Percentiles rank a stretch among this genome's conserved stretches.
Evolutionary conservation across 148 eudicot species (phyloP).

Genomic region (Rhododendron simsii): DNA sequence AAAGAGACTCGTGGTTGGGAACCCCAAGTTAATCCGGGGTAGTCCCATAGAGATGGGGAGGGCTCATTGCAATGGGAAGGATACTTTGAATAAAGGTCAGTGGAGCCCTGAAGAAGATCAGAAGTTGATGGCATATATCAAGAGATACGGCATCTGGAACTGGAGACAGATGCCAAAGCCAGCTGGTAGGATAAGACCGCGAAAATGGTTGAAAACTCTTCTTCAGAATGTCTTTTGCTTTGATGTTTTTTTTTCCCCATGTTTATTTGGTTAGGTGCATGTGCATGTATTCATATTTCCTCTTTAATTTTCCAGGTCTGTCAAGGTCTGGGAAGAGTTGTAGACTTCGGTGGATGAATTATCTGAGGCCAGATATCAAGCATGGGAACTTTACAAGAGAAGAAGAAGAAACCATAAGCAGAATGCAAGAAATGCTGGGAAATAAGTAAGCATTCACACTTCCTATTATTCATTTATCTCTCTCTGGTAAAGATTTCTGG

Average conservation of each 20-base stretch:
- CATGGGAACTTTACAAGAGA: slow-evolving; percentile 18
- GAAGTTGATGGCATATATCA: slow-evolving; percentile 24
- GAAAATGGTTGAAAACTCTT: not conserved
- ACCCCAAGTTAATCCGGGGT: not conserved
- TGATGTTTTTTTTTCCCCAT: not conserved
- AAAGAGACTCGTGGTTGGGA: not conserved
- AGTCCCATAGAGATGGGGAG: slow-evolving; percentile 16
- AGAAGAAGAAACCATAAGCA: slow-evolving; percentile 23
- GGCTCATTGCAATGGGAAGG: slow-evolving; percentile 4
- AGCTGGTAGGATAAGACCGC: slow-evolving; percentile 18
- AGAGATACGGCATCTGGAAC: slow-evolving; percentile 30
- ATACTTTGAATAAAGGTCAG: slow-evolving; percentile 25
- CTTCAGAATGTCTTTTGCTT: not conserved
- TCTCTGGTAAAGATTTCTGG: not conserved
- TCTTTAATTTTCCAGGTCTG: slow-evolving; percentile 9
- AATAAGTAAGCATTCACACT: slow-evolving; percentile 9
- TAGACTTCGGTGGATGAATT: slow-evolving; percentile 30
- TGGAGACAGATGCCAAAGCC: slow-evolving; percentile 31
- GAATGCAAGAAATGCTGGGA: slow-evolving; percentile 15
- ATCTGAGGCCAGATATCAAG: slow-evolving; percentile 17
- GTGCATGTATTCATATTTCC: not conserved
- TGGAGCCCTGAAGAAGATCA: slow-evolving; percentile 39
- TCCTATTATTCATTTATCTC: not conserved
- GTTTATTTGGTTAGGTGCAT: not conserved
- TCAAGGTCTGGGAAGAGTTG: slow-evolving; percentile 28